These are phyloP conservation scores for Raphanus raphanistrum DNA, from an alignment of 345 rosid species.

Conservation along the genomic window DNA sequence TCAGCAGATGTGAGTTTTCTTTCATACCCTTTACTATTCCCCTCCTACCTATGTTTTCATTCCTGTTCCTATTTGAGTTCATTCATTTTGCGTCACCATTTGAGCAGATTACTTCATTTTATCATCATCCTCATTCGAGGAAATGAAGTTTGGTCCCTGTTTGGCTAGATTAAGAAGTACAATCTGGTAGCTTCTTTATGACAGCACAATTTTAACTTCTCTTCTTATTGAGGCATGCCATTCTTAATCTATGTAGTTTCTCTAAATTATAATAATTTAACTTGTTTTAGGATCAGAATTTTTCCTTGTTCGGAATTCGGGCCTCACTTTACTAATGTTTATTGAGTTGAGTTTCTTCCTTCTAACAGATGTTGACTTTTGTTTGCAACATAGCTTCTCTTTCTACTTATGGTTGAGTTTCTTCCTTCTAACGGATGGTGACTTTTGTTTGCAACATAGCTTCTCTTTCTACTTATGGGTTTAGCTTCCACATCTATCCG, in stretches of 20 bases:
- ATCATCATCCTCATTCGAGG: neutral
- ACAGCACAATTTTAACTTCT: neutral
- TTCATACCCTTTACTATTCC: slow-evolving; percentile 13
- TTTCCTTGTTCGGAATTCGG: neutral
- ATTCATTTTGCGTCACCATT: neutral
- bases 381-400: neutral
- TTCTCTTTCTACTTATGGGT: neutral
- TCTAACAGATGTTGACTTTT: neutral
- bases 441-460: neutral
- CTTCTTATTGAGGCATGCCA: slow-evolving; percentile 3
- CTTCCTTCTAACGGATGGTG: neutral
- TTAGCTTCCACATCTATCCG: neutral
- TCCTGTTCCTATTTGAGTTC: neutral
- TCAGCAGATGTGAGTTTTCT: slow-evolving; percentile 80
- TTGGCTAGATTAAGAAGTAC: neutral
- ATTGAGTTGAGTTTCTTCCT: neutral
- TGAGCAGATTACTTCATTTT: neutral
- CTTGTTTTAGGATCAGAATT: slow-evolving; percentile 12
- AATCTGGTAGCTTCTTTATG: slow-evolving; percentile 12
- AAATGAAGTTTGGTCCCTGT: slow-evolving; percentile 2
- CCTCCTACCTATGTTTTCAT: neutral
- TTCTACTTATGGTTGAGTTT: too few species aligned
- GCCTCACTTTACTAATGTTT: neutral
- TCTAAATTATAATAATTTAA: neutral
- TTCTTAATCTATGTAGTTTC: neutral